Evolutionary conservation across 805 yeast genomes (phyloP), one percentile per base, ranked within the genome.

Genomic region (Cyberlindnera lachancei): DNA sequence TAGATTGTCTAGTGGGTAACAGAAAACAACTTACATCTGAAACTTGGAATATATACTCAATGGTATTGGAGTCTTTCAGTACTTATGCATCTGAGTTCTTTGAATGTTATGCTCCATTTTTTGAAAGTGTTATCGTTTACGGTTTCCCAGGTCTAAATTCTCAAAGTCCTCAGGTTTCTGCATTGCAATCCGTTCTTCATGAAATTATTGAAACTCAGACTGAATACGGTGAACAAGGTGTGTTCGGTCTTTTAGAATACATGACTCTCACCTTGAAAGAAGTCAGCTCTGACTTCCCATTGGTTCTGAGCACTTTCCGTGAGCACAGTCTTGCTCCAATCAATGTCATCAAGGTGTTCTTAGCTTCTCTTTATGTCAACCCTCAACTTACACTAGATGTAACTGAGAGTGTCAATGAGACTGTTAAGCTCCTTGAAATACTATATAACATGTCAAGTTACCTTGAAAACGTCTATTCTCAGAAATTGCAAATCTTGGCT

Each of bases 401-500:
- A 3, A 58, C 84, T 27, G 73, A 73, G 43, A 59, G 66, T 18
- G 46, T 52, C 15, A 62, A 68, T 14, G 62, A 63, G 21, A 59
- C 79, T 3, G 61, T 69, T 18, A 47, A 54, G 8, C 61, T 82
- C 31, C 66, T 87, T 38, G 64, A 64, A 17, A 53, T 64, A 33
- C 86, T 96, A 96, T 72, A 81, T 48, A 62, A 66, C 17, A 45
- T 69, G 17, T 70, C 73, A 3, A 5, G 41, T 6, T 47, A 57
- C 15, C 66, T 83, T 43, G 67, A 68, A 20, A 65, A 86, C 30
- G 95, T 85, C 3, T 84, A 77, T 48, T 92, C 84, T 45, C 64
- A 83, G 49, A 88, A 86, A 58, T 59, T 90, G 28, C 77, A 80
- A 26, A 63, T 74, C 7, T 50, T 86, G 40, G 88, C 90, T 0